phyloP scores from a whole-genome alignment of 2,329 filamentous ascomycete genomes.

The Aureobasidium sp. region DNA sequence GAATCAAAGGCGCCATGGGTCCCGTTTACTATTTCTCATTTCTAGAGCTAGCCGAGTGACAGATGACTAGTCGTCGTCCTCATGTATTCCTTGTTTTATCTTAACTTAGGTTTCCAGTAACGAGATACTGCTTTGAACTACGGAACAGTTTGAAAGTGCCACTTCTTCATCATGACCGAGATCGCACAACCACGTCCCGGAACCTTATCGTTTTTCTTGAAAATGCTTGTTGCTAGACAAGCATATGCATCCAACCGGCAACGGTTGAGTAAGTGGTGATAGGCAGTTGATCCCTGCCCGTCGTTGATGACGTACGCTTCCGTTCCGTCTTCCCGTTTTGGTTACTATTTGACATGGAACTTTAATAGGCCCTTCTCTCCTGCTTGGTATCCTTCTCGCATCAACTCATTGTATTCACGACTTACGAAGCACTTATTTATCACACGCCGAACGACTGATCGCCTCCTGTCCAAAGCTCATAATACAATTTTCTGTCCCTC shows the following conservation, averaged over 20 bases:
- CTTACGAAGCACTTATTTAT: background rate
- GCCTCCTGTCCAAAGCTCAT: background rate
- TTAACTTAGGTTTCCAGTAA: constrained; percentile 4
- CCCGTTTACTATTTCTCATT: background rate
- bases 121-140: constrained; percentile 6
- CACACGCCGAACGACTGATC: background rate
- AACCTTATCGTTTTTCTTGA: background rate
- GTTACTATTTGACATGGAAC: background rate
- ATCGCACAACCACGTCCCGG: background rate
- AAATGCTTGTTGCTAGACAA: constrained; percentile 5
- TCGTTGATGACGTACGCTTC: background rate
- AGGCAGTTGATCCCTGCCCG: no score
- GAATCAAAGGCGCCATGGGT: background rate
- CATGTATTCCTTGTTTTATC: constrained; percentile 2
- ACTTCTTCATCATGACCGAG: constrained; percentile 1
- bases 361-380: background rate
- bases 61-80: background rate
- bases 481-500: background rate
- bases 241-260: background rate
- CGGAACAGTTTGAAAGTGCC: background rate
- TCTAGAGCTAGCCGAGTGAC: background rate
- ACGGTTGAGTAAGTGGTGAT: background rate
- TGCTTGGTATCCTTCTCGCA: background rate
- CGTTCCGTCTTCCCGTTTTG: constrained; percentile 2
- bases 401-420: background rate